These are phyloP conservation scores for Opeltia flavorubescens DNA, from an alignment of 495 filamentous ascomycete genomes.

Conservation along the genomic window DNA sequence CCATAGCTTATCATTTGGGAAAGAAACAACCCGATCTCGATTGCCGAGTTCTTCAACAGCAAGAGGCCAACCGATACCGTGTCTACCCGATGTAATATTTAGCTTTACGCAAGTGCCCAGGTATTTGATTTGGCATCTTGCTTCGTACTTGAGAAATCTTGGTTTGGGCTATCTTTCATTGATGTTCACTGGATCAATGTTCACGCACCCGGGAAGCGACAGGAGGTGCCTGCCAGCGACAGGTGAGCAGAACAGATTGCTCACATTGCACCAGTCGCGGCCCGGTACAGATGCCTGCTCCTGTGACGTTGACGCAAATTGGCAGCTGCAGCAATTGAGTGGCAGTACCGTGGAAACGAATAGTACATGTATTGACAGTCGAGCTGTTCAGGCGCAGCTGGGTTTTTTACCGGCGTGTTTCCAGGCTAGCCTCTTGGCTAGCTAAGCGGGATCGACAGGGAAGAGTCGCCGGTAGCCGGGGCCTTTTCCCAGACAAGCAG, in stretches of 20 bases:
- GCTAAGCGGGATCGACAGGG: too few relatives aligned
- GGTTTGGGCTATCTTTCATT: not conserved
- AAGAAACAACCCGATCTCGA: not conserved
- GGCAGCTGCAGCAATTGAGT: not conserved
- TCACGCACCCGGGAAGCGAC: not conserved
- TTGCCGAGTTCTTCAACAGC: not conserved
- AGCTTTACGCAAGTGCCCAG: not conserved
- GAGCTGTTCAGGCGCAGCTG: not conserved
- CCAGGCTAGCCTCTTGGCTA: not conserved
- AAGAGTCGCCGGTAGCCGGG: too few relatives aligned
- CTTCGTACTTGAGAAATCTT: not conserved
- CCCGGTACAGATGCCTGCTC: not conserved
- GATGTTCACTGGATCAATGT: not conserved
- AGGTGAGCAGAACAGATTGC: not conserved
- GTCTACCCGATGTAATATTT: not conserved
- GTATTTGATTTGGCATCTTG: not conserved
- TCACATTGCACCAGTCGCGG: constrained; percentile 1
- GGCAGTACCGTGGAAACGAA: too few relatives aligned
- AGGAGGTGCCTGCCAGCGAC: not conserved
- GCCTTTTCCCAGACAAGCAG: too few relatives aligned
- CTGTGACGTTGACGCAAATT: not conserved
- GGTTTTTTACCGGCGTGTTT: not conserved
- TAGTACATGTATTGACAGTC: not conserved
- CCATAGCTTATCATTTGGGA: too few relatives aligned
- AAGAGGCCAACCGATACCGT: not conserved